Conservation (phyloP, 768 basidiomycete genomes). For the Lanmaoa pseudosensibilis region DNA sequence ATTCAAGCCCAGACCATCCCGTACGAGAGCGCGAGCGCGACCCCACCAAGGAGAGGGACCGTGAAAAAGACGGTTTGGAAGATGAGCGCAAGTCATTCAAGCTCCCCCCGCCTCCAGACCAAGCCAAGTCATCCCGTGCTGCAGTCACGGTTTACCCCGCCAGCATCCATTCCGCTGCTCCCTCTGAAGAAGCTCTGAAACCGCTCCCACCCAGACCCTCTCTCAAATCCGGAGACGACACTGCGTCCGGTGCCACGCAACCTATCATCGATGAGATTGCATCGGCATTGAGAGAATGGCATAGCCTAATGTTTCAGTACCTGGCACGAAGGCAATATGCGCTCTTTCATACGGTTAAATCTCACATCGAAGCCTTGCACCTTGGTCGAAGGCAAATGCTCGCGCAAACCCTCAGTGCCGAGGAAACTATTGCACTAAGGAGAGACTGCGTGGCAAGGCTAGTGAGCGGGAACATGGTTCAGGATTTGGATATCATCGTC, state of each 20-base stretch:
- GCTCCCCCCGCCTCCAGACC: slow-evolving; percentile 72
- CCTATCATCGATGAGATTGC: slow-evolving; percentile 98
- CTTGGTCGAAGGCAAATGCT: slow-evolving; percentile 89
- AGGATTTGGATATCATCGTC: slow-evolving; percentile 94
- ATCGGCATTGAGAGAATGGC: slow-evolving; percentile 95
- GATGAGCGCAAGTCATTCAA: slow-evolving; percentile 62
- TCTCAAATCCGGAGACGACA: slow-evolving; percentile 95
- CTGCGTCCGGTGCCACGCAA: slow-evolving; percentile 74
- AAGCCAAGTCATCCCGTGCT: slow-evolving; percentile 69
- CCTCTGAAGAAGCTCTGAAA: slow-evolving; percentile 65
- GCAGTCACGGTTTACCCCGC: slow-evolving; percentile 71
- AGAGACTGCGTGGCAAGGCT: slow-evolving; percentile 85
- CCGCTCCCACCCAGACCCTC: slow-evolving; percentile 87
- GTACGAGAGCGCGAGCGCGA: slow-evolving; percentile 36
- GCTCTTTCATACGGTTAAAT: slow-evolving; percentile 81
- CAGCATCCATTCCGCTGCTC: slow-evolving; percentile 72
- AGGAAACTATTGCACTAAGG: slow-evolving; percentile 80
- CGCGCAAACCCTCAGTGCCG: slow-evolving; percentile 80
- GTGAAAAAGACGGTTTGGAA: slow-evolving; percentile 64
- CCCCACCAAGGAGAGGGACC: slow-evolving; percentile 51
- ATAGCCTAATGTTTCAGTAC: slow-evolving; percentile 87
- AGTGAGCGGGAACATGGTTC: slow-evolving; percentile 87
- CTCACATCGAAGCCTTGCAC: slow-evolving; percentile 89
- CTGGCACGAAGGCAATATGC: slow-evolving; percentile 87
- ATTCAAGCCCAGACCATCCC: slow-evolving; percentile 28